These are phyloP conservation scores for Neurospora sp. DNA, from an alignment of 495 filamentous ascomycete genomes.

Conservation along the genomic window DNA sequence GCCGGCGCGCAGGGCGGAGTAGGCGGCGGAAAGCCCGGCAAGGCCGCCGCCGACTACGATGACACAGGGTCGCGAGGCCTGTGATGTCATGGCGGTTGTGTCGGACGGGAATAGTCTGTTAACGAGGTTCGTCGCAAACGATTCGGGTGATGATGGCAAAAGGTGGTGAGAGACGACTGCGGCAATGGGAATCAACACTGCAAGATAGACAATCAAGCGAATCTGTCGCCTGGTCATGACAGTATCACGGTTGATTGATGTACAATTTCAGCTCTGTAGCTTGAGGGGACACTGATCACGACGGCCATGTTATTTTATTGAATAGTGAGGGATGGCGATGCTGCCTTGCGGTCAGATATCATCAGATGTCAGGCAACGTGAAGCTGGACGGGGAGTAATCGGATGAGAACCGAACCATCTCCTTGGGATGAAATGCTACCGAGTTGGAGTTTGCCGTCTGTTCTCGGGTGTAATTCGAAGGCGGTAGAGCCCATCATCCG, in stretches of 20 bases:
- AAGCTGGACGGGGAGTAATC: background rate
- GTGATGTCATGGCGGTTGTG: background rate
- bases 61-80: constrained; percentile 13
- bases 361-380: background rate
- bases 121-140: background rate
- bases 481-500: background rate
- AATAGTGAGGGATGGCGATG: background rate
- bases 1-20: constrained; percentile 34
- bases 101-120: background rate
- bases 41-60: constrained; percentile 44
- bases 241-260: background rate
- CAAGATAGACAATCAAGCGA: constrained; percentile 4
- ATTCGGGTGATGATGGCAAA: background rate
- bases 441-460: background rate
- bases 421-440: background rate
- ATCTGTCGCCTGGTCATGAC: constrained; percentile 8
- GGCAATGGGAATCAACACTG: constrained; percentile 8
- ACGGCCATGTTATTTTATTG: background rate
- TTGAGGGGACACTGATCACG: background rate
- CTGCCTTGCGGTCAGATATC: background rate
- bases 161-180: constrained; percentile 8
- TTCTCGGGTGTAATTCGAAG: background rate
- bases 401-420: background rate
- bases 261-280: background rate
- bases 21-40: constrained; percentile 40